Percentiles rank a stretch among this genome's conserved stretches.
Conservation (phyloP, 768 basidiomycete genomes). For the Kwoniella heveanensis region DNA sequence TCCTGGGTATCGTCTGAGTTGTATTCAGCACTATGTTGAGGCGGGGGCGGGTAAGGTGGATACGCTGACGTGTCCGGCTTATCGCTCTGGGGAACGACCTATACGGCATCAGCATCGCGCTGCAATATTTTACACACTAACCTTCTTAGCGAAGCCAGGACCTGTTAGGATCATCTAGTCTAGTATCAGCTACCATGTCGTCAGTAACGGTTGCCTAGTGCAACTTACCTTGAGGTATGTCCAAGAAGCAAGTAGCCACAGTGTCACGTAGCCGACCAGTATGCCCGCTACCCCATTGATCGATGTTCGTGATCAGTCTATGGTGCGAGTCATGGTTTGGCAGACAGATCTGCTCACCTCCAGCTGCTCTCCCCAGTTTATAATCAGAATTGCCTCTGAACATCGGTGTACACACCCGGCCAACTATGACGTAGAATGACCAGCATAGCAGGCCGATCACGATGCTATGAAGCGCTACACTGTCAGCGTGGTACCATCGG, state of each 20-base stretch:
- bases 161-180: constrained; percentile 32
- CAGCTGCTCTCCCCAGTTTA: constrained; percentile 62
- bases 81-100: not conserved
- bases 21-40: not conserved
- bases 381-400: constrained; percentile 61
- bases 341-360: constrained; percentile 68
- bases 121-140: constrained; percentile 6
- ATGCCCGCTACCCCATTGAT: constrained; percentile 63
- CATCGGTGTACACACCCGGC: constrained; percentile 70
- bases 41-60: constrained; percentile 3
- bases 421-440: constrained; percentile 75
- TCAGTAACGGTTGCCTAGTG: not conserved
- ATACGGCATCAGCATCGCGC: constrained; percentile 2
- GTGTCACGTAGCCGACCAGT: constrained; percentile 65
- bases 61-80: not conserved
- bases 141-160: constrained; percentile 39
- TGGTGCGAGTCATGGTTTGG: too few species aligned
- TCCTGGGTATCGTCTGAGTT: not conserved
- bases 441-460: constrained; percentile 68
- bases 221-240: constrained; percentile 69
- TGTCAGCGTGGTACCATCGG: too few species aligned
- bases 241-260: constrained; percentile 76
- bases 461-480: constrained; percentile 56
- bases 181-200: not conserved
- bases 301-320: too few species aligned